These are phyloP conservation scores for Verticillium zaregamsianum DNA, from an alignment of 2,329 filamentous ascomycete genomes.

Conservation along the genomic window DNA sequence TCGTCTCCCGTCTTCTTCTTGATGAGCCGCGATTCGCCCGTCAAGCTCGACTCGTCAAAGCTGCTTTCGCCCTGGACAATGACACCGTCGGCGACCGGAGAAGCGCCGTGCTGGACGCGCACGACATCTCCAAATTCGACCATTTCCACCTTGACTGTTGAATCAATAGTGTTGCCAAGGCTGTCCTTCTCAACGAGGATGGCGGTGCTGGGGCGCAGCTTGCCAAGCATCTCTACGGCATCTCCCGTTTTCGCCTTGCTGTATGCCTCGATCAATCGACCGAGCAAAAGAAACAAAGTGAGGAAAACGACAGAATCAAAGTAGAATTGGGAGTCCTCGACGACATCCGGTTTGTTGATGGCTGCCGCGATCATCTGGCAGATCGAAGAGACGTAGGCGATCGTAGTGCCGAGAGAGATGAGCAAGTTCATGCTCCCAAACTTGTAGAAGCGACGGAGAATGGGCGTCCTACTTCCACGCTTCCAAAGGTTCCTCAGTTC, in stretches of 20 bases:
- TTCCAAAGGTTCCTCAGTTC: constrained; percentile 78
- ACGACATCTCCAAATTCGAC: constrained; percentile 73
- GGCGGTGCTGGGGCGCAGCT: constrained; percentile 73
- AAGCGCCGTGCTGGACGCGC: constrained; percentile 71
- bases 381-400: constrained; percentile 81
- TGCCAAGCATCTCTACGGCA: constrained; percentile 74
- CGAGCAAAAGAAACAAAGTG: constrained; percentile 77
- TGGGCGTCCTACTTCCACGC: constrained; percentile 65
- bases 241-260: constrained; percentile 89
- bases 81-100: constrained; percentile 78
- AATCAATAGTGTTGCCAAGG: constrained; percentile 30
- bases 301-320: constrained; percentile 93
- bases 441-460: constrained; percentile 76
- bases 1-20: constrained; percentile 59
- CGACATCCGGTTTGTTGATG: constrained; percentile 29
- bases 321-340: constrained; percentile 59
- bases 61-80: constrained; percentile 58
- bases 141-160: constrained; percentile 55
- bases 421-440: constrained; percentile 97
- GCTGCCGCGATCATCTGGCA: constrained; percentile 66
- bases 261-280: constrained; percentile 78
- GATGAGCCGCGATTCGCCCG: constrained; percentile 68
- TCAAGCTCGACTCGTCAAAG: constrained; percentile 90
- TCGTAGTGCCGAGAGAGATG: constrained; percentile 81
- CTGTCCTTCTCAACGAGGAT: constrained; percentile 55